Evolutionary conservation across 2,329 filamentous ascomycete genomes (phyloP).

Genomic region (Cladobotryum mycophilum): DNA sequence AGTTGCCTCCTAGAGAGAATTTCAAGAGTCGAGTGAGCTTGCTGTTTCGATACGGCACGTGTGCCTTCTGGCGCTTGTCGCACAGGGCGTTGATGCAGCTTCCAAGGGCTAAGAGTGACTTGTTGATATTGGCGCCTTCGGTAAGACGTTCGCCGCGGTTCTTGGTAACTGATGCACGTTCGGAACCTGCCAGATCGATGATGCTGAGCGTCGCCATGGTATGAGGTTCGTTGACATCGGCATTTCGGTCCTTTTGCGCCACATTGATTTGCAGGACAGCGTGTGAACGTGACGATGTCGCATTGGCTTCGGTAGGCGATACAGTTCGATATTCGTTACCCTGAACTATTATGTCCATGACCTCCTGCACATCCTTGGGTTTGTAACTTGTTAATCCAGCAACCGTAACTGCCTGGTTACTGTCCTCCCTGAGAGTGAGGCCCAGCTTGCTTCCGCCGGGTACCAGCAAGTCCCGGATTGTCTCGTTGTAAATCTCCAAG

Average conservation of each 20-base stretch:
- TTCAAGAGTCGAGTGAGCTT: conserved; percentile 94
- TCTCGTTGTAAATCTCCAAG: conserved; percentile 98
- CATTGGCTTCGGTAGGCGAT: conserved; percentile 94
- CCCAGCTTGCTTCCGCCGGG: conserved; percentile 75
- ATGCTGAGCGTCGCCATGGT: conserved; percentile 98
- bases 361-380: conserved; percentile 84
- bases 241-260: conserved; percentile 88
- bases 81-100: conserved; percentile 98
- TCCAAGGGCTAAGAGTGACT: conserved; percentile 86
- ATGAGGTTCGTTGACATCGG: conserved; percentile 85
- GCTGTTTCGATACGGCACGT: conserved; percentile 95
- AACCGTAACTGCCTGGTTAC: conserved; percentile 87
- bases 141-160: conserved; percentile 86
- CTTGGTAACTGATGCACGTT: conserved; percentile 92
- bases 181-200: conserved; percentile 93
- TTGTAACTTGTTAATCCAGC: conserved; percentile 85
- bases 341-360: conserved; percentile 98
- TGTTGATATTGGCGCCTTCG: conserved; percentile 99
- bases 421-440: conserved; percentile 89
- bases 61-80: conserved; percentile 83
- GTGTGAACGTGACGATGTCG: conserved; percentile 93
- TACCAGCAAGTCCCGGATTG: conserved; percentile 90
- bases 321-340: conserved; percentile 94
- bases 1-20: conserved; percentile 95
- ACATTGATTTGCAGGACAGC: conserved; percentile 97